phyloP scores from a whole-genome alignment of 805 yeast species.

The Yamadazyma takamatsuzukensis region DNA sequence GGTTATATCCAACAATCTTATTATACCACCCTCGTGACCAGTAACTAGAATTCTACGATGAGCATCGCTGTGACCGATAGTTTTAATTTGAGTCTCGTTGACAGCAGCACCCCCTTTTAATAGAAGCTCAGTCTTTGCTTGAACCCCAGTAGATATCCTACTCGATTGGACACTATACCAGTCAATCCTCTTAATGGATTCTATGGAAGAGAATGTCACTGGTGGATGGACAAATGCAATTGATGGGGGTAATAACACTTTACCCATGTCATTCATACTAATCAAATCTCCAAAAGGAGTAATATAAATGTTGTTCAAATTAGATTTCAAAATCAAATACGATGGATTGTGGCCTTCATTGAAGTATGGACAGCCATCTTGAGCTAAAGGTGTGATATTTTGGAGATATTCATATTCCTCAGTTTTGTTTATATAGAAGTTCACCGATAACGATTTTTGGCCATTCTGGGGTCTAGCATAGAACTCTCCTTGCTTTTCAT shows the following conservation, averaged over 20 bases:
- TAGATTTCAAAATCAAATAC: constrained; percentile 54
- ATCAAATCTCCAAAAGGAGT: constrained; percentile 45
- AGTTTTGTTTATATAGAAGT: constrained; percentile 18
- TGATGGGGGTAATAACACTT: constrained; percentile 67
- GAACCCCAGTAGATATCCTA: constrained; percentile 29
- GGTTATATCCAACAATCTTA: constrained; percentile 81
- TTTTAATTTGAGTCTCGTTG: constrained; percentile 28
- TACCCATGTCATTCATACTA: constrained; percentile 19
- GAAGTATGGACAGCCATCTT: constrained; percentile 63
- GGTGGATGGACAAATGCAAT: constrained; percentile 76
- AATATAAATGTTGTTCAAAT: constrained; percentile 63
- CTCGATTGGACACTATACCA: constrained; percentile 74
- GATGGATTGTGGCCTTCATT: constrained; percentile 77
- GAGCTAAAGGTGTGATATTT: constrained; percentile 28
- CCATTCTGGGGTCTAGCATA: constrained; percentile 59
- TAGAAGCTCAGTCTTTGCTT: constrained; percentile 43
- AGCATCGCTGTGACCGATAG: constrained; percentile 37
- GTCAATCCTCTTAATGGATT: constrained; percentile 52
- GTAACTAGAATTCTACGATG: constrained; percentile 57
- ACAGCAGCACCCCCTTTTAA: constrained; percentile 80
- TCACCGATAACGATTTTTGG: constrained; percentile 24
- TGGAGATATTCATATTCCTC: constrained; percentile 23
- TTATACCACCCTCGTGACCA: constrained; percentile 83
- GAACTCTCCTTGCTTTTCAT: constrained; percentile 75
- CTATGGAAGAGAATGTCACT: constrained; percentile 51